Base-by-base conservation (phyloP, 2,329 filamentous ascomycete genomes). In the Aureobasidium pullulans region DNA sequence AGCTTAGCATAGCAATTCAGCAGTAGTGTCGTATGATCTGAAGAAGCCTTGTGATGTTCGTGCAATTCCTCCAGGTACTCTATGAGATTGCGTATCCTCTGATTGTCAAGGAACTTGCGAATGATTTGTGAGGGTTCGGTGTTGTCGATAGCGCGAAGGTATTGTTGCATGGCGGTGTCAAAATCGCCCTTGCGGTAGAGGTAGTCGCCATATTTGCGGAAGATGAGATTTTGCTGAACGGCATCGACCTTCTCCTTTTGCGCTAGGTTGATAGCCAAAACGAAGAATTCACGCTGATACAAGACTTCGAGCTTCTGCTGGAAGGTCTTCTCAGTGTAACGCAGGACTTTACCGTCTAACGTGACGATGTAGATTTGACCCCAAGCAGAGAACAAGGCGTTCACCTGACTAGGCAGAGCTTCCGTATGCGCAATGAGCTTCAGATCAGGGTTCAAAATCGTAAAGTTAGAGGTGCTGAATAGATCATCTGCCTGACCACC, bases 151-250 rank as follows among this genome's bases (percentile, higher is more conserved):
- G 95, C 93, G 66, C 90, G 88, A 63, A 99, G 85, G 70, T 99
- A 99, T 72, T 97, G 94, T 67, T 95, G 88, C 95, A 99, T 99
- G n/a, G 95, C 92, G 6, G 89, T 94, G 69, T 99, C 94, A 69
- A 93, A 99, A 69, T 96, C 92, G 4, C 89, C 90, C 68, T 96
- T 96, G 64, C 95, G 90, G 68, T 99, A 97, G 3, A 97, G 75
- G 68, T 93, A 89, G 70, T 99, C 94, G 11, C 93, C 94, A 72
- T 96, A 97, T 70, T 87, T 92, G 61, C 93, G 86, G 69, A 93
- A 95, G 61, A 99, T 99, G 60, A 89, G 79, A 67, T 95, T 96
- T 67, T 96, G 90, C 71, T 96, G 90, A 48, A 86, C 78, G 2
- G 77, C 75, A 71, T 92, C 89, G 67, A 96, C 81, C 1, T 90